These are phyloP conservation scores for Triticum dicoccoides DNA, from an alignment of 176 grass and related monocot species.

Conservation along the genomic window DNA sequence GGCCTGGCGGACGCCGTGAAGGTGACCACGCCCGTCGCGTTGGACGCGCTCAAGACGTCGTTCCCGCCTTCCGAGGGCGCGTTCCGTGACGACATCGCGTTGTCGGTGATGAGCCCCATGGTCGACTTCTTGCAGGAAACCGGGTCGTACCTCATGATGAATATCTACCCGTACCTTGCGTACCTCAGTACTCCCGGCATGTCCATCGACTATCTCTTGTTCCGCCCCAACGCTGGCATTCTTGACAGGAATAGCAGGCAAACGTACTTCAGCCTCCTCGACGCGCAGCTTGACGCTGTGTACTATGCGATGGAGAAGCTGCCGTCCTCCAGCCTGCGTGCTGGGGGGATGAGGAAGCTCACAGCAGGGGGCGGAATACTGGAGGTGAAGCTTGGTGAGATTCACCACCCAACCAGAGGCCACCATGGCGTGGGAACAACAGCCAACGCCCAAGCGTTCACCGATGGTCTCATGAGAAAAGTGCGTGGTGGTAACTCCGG, in stretches of 20 bases:
- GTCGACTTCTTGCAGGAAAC: conserved; percentile 49
- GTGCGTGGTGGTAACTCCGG: conserved; percentile 23
- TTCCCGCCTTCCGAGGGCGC: conserved; percentile 47
- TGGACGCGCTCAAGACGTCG: conserved; percentile 31
- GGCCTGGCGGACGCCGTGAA: conserved; percentile 51
- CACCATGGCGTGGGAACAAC: too few species aligned
- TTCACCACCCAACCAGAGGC: too few species aligned
- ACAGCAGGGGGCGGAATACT: neutral
- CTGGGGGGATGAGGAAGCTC: neutral
- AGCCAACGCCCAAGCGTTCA: conserved; percentile 42
- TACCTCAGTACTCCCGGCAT: conserved; percentile 25
- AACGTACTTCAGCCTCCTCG: conserved; percentile 57
- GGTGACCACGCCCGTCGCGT: conserved; percentile 54
- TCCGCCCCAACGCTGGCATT: conserved; percentile 41
- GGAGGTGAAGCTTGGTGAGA: neutral
- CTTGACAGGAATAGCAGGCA: neutral
- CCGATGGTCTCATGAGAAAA: conserved; percentile 37
- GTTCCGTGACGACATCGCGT: conserved; percentile 45
- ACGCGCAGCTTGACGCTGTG: conserved; percentile 67
- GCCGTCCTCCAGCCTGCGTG: neutral
- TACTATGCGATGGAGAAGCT: conserved; percentile 38
- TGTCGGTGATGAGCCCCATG: conserved; percentile 63
- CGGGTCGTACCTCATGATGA: conserved; percentile 52
- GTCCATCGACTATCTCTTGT: conserved; percentile 53
- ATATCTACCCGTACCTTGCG: conserved; percentile 55